Evolutionary conservation across 2,329 filamentous ascomycete species (phyloP).

Genomic region (Aspergillus sclerotialis): DNA sequence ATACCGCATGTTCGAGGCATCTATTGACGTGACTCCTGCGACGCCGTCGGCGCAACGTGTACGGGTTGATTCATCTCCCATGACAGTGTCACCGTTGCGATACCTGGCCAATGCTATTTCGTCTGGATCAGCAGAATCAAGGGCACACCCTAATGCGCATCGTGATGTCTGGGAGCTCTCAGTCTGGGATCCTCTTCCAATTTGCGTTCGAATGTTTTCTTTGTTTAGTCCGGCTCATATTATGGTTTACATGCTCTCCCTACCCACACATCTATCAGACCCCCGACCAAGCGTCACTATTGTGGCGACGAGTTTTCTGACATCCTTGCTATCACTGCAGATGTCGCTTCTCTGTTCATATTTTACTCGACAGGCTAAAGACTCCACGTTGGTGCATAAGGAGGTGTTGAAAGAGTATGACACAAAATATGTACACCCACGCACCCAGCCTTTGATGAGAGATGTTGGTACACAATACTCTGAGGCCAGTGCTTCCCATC

Average conservation of each 20-base stretch:
- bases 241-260: conserved; percentile 80
- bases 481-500: conserved; percentile 27
- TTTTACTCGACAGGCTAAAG: conserved; percentile 80
- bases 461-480: conserved; percentile 75
- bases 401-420: conserved; percentile 95
- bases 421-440: conserved; percentile 87
- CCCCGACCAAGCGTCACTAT: conserved; percentile 79
- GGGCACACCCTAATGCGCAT: conserved; percentile 67
- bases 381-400: conserved; percentile 75
- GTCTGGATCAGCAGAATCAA: conserved; percentile 68
- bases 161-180: conserved; percentile 92
- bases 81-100: conserved; percentile 69
- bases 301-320: conserved; percentile 71
- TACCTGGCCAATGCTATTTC: conserved; percentile 64
- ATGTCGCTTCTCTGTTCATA: conserved; percentile 64
- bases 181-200: conserved; percentile 86
- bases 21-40: conserved; percentile 65
- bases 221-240: conserved; percentile 91
- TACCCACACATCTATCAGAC: conserved; percentile 70
- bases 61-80: conserved; percentile 75
- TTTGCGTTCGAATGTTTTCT: conserved; percentile 75
- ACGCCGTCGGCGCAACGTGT: conserved; percentile 87
- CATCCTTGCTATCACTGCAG: conserved; percentile 67
- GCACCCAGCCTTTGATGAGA: conserved; percentile 71
- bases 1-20: conserved; percentile 85